Conservation (phyloP, 1,284 basidiomycete genomes). For the Vanrija pseudolonga region DNA sequence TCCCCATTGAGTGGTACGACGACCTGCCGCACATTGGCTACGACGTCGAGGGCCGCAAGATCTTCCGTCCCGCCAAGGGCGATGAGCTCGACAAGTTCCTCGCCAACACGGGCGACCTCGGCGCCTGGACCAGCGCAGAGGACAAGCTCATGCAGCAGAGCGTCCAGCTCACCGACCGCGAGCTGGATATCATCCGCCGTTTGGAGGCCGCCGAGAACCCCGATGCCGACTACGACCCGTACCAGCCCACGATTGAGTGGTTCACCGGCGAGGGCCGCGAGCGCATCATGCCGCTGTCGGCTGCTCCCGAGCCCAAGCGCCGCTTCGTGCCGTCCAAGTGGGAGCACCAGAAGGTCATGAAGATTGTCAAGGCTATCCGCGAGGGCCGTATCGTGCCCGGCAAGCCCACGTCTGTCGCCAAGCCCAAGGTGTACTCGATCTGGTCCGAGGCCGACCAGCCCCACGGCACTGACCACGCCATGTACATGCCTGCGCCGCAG, state of each 20-base stretch:
- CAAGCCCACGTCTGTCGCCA: slow-evolving; percentile 66
- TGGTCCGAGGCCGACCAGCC: slow-evolving; percentile 72
- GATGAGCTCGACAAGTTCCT: slow-evolving; percentile 98
- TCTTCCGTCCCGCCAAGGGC: slow-evolving; percentile 88
- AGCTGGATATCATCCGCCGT: slow-evolving; percentile 90
- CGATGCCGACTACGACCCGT: slow-evolving; percentile 82
- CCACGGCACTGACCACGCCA: slow-evolving; percentile 63
- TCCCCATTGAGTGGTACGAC: slow-evolving; percentile 99
- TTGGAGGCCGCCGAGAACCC: slow-evolving; percentile 89
- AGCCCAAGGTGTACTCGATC: slow-evolving; percentile 79
- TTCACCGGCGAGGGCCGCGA: slow-evolving; percentile 95
- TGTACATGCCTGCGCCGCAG: slow-evolving; percentile 87
- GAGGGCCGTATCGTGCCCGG: slow-evolving; percentile 88
- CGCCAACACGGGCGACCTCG: slow-evolving; percentile 85
- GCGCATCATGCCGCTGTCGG: slow-evolving; percentile 86
- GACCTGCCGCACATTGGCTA: slow-evolving; percentile 99
- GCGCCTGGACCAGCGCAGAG: slow-evolving; percentile 88
- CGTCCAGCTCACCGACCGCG: slow-evolving; percentile 81
- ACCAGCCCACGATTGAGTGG: slow-evolving; percentile 92
- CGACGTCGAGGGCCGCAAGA: slow-evolving; percentile 88
- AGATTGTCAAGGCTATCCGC: slow-evolving; percentile 97
- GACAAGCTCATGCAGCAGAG: slow-evolving; percentile 85
- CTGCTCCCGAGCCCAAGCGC: slow-evolving; percentile 90
- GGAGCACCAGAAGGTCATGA: slow-evolving; percentile 99
- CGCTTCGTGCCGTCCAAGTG: slow-evolving; percentile 98